A percentile compares a stretch with the other conserved stretches of the same genome.
Evolutionary conservation across 306 rosid genomes (phyloP).

Genomic region (Lathyrus tuberosus): DNA sequence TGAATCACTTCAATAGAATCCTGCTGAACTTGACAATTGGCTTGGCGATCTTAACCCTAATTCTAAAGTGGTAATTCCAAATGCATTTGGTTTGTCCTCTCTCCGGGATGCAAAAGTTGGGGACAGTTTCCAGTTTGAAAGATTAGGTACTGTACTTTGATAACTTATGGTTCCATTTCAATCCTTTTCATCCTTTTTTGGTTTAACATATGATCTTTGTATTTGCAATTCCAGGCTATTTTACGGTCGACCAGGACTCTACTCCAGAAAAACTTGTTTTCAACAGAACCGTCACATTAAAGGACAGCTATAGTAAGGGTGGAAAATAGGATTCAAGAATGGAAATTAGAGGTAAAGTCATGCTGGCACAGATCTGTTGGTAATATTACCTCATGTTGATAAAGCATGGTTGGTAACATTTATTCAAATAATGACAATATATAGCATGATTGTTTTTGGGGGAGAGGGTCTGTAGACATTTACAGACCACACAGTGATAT

Average conservation of each 20-base stretch:
- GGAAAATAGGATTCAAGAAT: conserved; percentile 57
- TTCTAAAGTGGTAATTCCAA: conserved; percentile 63
- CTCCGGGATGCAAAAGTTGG: conserved; percentile 65
- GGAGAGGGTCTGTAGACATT: conserved; percentile 6
- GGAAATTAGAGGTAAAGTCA: conserved; percentile 16
- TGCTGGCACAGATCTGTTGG: conserved; percentile 25
- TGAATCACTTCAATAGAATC: conserved; percentile 61
- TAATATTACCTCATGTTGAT: conserved; percentile 4
- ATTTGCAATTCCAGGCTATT: conserved; percentile 71
- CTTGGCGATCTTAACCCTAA: conserved; percentile 78
- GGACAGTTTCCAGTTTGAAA: conserved; percentile 86
- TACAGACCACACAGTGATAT: background rate
- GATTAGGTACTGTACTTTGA: conserved; percentile 69
- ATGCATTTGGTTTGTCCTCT: conserved; percentile 68
- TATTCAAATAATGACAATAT: conserved; percentile 11
- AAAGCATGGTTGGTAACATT: conserved; percentile 17
- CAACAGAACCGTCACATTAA: conserved; percentile 82
- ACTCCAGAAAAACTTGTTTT: conserved; percentile 81
- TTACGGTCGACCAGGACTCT: conserved; percentile 82
- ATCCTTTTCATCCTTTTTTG: conserved; percentile 16
- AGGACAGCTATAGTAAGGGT: conserved; percentile 71
- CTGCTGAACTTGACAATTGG: conserved; percentile 94
- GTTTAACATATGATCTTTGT: conserved; percentile 6
- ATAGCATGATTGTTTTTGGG: background rate
- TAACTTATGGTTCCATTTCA: conserved; percentile 18